Evolutionary conservation across 2,329 filamentous ascomycete species (phyloP), one percentile per base, ranked within the genome.

Genomic region (Fusarium buxicola): DNA sequence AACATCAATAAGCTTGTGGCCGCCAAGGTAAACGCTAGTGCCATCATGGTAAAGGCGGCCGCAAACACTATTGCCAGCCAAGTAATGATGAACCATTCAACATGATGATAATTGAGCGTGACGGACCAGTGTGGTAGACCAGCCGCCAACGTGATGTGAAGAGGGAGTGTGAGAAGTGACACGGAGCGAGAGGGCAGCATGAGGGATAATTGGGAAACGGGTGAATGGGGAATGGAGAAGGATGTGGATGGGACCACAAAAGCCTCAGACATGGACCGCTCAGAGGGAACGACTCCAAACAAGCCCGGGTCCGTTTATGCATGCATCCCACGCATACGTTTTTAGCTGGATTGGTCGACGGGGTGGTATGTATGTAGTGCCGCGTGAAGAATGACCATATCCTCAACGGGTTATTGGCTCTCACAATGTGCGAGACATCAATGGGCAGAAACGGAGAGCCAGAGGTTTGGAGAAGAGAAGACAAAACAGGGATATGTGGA

Each of bases 281-380:
- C 30, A 53, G 55, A 59, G 43, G 32, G 25, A 41, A 54, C 49
- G 24, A 49, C 40, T 47, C 27, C 32, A 27, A 38, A 25, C 24
- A 16, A 52, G 39, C 40, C 45, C 18, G 43, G 52, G 36, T 48
- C 48, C 53, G 58, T 61, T 38, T 40, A 70, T 71, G 69, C 69
- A 71, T 71, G 65, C 65, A 71, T 71, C 69, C 69, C 69, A 51
- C 69, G 65, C 69, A 63, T 66, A 56, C 62, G 55, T 57, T 52
- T 53, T 40, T 50, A 32, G 56, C 34, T 54, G 48, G 40, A 45
- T 58, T 56, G 45, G 53, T 50, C 25, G 44, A 43, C 49, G 41
- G 48, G 47, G 56, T 45, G 54, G 52, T 58, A n/a, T n/a, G n/a
- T n/a, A n/a, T n/a, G 32, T 32, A 52, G 28, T 30, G 39, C 25